Evolutionary conservation across 2,329 filamentous ascomycete genomes (phyloP).

Genomic region (Gyromitra esculenta): DNA sequence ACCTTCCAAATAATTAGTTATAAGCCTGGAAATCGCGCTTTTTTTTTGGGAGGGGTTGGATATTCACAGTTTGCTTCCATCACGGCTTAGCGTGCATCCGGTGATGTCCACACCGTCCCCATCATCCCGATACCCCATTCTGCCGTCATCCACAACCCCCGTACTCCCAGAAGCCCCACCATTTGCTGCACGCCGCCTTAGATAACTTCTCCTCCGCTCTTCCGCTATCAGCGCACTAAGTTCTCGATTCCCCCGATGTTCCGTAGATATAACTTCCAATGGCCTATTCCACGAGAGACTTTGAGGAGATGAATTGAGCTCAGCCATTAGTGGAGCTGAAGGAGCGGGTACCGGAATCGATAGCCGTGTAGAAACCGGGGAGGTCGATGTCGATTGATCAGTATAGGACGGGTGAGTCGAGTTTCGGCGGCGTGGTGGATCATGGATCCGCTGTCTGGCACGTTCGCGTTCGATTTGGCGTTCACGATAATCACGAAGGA

Average conservation of each 20-base stretch:
- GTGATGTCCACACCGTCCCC: slow-evolving; percentile 58
- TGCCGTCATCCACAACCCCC: slow-evolving; percentile 40
- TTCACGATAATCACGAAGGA: slow-evolving; percentile 54
- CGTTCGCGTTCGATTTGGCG: slow-evolving; percentile 54
- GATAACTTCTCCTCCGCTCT: slow-evolving; percentile 47
- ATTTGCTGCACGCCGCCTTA: slow-evolving; percentile 54
- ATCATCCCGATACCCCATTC: slow-evolving; percentile 49
- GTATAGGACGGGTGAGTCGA: slow-evolving; percentile 51
- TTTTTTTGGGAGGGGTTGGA: background rate
- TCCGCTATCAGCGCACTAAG: slow-evolving; percentile 51
- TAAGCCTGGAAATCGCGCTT: background rate
- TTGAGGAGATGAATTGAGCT: slow-evolving; percentile 46
- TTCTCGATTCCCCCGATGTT: slow-evolving; percentile 56
- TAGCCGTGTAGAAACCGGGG: slow-evolving; percentile 22
- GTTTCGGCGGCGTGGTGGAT: slow-evolving; percentile 51
- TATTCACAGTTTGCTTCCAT: slow-evolving; percentile 58
- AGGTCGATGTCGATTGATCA: slow-evolving; percentile 47
- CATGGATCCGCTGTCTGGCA: slow-evolving; percentile 50
- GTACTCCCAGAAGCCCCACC: slow-evolving; percentile 41
- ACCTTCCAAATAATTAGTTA: slow-evolving; percentile 50
- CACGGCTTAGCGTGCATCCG: slow-evolving; percentile 57
- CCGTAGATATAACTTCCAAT: slow-evolving; percentile 54
- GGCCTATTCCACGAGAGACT: slow-evolving; percentile 54
- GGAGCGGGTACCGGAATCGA: slow-evolving; percentile 35
- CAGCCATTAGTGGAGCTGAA: slow-evolving; percentile 36